Base-by-base conservation (phyloP, 371 early-diverging fungal genomes). In the Rhizopus arrhizus region DNA sequence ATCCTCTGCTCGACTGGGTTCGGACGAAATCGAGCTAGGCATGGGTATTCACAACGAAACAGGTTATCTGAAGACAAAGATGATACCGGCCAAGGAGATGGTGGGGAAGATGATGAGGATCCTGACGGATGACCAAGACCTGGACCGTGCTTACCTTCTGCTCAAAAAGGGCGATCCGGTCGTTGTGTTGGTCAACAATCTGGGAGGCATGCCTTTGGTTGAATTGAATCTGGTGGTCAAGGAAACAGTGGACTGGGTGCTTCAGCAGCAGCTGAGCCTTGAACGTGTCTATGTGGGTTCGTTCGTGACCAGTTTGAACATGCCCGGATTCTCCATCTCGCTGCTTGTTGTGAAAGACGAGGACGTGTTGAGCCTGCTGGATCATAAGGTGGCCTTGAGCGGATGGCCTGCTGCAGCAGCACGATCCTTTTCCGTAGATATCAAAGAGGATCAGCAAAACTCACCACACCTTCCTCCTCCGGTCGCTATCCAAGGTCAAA, bases 41-140 rank as follows among this genome's bases (percentile, higher is more conserved):
- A 85, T 89, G 87, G 91, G 91, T 28, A 85, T 87, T 34, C 86
- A 87, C 59, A 85, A 85, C 59, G 94, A 94, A 70, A 85, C 91
- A 8, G 94, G 94, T 0, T 84, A 82, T 53, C 65, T 73, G 40
- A 86, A 81, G 56, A 73, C 70, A 28, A 53, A 61, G 4, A 62
- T 85, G 38, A 68, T 70, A 57, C 62, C 82, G 10, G 86, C 85
- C 3, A 65, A 77, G 11, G 64, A 71, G 1, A 70, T 92, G 38
- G 83, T 89, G 4, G 58, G 61, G 7, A 61, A 58, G 3, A 78
- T 90, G 63, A 62, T 92, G 15, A 68, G 78, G 42, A 77, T 83
- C 48, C 76, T 92, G 6, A 38, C 88, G 40, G 68, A 62, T 52
- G 76, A 80, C 45, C 36, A 66, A 2, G 85, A 84, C 42, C 53